Percentiles rank a stretch among this genome's conserved stretches.
Conservation (phyloP, 108 stramenopile genomes). For the Hondaea fermentalgiana region DNA sequence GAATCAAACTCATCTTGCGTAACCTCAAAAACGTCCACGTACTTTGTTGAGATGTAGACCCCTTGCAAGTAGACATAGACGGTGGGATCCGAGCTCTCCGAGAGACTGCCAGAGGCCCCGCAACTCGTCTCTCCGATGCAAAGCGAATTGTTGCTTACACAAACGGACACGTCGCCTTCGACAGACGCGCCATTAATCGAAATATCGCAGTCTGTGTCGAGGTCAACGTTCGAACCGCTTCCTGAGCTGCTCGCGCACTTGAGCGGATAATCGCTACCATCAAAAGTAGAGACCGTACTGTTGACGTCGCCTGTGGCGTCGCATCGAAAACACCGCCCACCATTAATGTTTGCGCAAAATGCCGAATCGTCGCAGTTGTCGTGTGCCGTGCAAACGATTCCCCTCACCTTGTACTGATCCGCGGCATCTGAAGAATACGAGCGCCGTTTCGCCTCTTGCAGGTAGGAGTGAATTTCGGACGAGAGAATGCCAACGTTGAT, state of each 20-base stretch:
- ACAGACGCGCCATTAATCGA: neutral
- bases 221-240: neutral
- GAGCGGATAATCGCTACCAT: neutral
- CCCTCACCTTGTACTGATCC: neutral
- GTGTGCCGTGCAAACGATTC: neutral
- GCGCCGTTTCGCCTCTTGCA: neutral
- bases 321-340: neutral
- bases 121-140: neutral
- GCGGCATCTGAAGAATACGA: neutral
- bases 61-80: neutral
- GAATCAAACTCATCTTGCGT: neutral
- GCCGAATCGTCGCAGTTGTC: neutral
- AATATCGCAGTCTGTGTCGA: neutral
- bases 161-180: neutral
- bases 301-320: neutral
- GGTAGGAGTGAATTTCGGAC: neutral
- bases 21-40: neutral
- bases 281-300: neutral
- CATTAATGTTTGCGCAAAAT: neutral
- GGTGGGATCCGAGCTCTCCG: neutral
- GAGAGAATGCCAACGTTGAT: neutral
- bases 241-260: neutral
- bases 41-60: neutral
- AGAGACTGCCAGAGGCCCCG: neutral
- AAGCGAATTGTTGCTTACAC: neutral